Evolutionary conservation across 1,139 yeast species (phyloP).

Genomic region (Candida pseudocylindracea): DNA sequence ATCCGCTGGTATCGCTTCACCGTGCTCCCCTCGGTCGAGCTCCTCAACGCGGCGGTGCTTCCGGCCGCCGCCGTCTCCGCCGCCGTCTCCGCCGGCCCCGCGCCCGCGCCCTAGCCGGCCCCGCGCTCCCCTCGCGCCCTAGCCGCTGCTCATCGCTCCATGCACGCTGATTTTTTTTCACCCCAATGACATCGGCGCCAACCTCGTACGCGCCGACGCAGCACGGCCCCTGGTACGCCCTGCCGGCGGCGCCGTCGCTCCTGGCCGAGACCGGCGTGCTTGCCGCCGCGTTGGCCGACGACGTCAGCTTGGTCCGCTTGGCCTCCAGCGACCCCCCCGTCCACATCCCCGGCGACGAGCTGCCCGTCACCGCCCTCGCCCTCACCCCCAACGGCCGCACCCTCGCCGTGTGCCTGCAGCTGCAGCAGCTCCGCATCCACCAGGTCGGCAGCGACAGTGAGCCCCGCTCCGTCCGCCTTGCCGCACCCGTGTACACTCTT

Average conservation of each 20-base stretch:
- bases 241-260: slow-evolving; percentile 57
- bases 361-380: slow-evolving; percentile 49
- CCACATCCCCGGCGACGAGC: slow-evolving; percentile 79
- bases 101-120: too few relatives aligned
- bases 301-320: slow-evolving; percentile 53
- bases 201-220: slow-evolving; percentile 4
- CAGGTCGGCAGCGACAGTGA: slow-evolving; percentile 20
- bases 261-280: slow-evolving; percentile 34
- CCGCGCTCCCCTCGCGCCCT: too few relatives aligned
- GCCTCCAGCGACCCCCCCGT: slow-evolving; percentile 30
- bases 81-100: too few relatives aligned
- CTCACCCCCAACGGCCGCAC: slow-evolving; percentile 56
- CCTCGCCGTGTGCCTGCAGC: slow-evolving; percentile 59
- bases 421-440: slow-evolving; percentile 59
- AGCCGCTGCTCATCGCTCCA: too few relatives aligned
- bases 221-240: slow-evolving; percentile 58
- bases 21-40: too few relatives aligned
- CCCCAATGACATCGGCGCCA: not conserved
- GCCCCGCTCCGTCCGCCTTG: slow-evolving; percentile 30
- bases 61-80: too few relatives aligned
- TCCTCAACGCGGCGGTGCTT: too few relatives aligned
- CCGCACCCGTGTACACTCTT: slow-evolving; percentile 69
- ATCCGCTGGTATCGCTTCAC: too few relatives aligned
- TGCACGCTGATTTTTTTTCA: too few relatives aligned
- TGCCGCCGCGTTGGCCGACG: slow-evolving; percentile 63